Evolutionary conservation across 306 rosid species (phyloP), one percentile per base, ranked within the genome.

Genomic region (Pyrus communis): DNA sequence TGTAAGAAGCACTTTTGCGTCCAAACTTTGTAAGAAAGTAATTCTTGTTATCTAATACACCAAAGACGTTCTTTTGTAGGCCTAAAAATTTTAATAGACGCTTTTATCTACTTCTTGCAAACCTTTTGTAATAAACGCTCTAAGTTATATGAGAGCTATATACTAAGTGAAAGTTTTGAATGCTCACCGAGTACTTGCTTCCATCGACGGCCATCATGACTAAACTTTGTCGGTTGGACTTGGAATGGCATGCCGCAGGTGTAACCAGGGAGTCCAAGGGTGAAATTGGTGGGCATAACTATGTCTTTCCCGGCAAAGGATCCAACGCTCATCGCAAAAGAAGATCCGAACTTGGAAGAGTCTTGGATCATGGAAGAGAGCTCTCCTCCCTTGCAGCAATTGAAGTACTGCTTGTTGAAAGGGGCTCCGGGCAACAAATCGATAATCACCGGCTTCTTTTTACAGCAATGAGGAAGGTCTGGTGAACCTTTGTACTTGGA

Each of bases 351-450:
- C 54, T 77, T 82, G 27, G 84, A 30, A 11, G 62, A 63, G 78
- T 91, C 93, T 78, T 93, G 98, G 49, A 74, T 80, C 75, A 91
- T 59, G 17, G 97, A 87, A 15, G 92, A 58, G 27, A 93, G 21
- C 33, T 86, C 78, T 13, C 98, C 98, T 49, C 84, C 93, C 71
- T 78, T 89, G 64, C 97, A 93, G 11, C 97, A 93, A 67, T 87
- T 91, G 5, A 88, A 55, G 65, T 77, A 62, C 40, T 91, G 98
- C 74, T 70, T 17, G 18, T 86, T 83, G 77, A 81, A 93, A 11
- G 89, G 86, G 2, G 91, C 62, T 68, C 92, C 93, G 3, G 93
- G 91, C 83, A 83, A 28, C 3, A 93, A 89, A 81, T 91, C 97
- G 31, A 91, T 79, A 18, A 91, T 83, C 46, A 31, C 69, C 8